phyloP scores from a whole-genome alignment of 805 yeast species.

The Metschnikowia baotianmanensis region DNA sequence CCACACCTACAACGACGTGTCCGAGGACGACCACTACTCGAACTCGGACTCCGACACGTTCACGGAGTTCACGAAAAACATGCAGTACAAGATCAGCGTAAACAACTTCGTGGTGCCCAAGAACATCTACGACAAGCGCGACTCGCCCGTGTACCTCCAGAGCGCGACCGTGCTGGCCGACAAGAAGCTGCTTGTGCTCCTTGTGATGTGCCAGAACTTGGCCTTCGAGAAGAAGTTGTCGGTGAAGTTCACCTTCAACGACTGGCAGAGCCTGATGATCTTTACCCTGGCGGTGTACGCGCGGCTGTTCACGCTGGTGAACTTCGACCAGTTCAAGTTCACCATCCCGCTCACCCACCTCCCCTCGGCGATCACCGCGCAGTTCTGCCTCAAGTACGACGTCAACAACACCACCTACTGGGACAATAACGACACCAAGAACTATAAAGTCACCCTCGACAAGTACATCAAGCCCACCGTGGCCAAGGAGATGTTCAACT shows the following conservation, averaged over 20 bases:
- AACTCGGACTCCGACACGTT: slow-evolving; percentile 18
- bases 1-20: slow-evolving; percentile 19
- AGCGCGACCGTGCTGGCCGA: slow-evolving; percentile 34
- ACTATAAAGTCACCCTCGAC: slow-evolving; percentile 35
- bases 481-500: slow-evolving; percentile 6
- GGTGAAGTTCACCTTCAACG: slow-evolving; percentile 49
- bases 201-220: slow-evolving; percentile 33
- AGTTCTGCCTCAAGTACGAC: slow-evolving; percentile 33
- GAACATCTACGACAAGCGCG: slow-evolving; percentile 18
- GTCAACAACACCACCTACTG: slow-evolving; percentile 31
- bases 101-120: slow-evolving; percentile 17
- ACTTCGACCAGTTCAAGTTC: slow-evolving; percentile 50
- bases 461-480: slow-evolving; percentile 5
- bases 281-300: slow-evolving; percentile 23
- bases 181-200: slow-evolving; percentile 23
- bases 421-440: slow-evolving; percentile 38
- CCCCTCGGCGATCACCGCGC: slow-evolving; percentile 30
- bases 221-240: slow-evolving; percentile 36
- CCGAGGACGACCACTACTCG: slow-evolving; percentile 22
- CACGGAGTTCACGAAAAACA: slow-evolving; percentile 13
- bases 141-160: slow-evolving; percentile 30
- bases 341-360: slow-evolving; percentile 42
- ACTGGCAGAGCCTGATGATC: slow-evolving; percentile 40
- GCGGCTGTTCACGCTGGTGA: slow-evolving; percentile 23
- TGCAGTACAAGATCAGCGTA: slow-evolving; percentile 18